Percentiles rank a stretch among this genome's conserved stretches.
phyloP scores from a whole-genome alignment of 768 basidiomycete species.

The Russula foetens region DNA sequence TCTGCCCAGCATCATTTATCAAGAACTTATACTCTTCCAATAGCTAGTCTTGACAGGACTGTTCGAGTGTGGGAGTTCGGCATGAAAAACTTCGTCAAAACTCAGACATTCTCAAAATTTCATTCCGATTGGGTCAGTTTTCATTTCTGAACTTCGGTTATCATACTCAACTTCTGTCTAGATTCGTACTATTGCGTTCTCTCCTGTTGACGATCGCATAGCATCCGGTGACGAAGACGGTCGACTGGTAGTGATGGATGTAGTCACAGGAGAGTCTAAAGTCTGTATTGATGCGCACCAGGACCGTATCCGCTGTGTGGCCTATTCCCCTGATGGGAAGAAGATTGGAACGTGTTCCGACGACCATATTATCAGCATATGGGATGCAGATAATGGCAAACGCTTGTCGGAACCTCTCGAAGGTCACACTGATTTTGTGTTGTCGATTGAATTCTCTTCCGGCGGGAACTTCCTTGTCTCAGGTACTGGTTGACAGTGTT shows the following conservation, averaged over 20 bases:
- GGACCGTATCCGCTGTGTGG: conserved; percentile 10
- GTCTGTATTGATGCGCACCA: neutral
- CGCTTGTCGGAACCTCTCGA: neutral
- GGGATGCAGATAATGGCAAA: conserved; percentile 8
- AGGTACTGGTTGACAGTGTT: neutral
- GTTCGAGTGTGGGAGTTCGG: neutral
- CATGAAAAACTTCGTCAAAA: neutral
- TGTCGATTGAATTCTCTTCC: conserved; percentile 3
- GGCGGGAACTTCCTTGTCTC: conserved; percentile 1
- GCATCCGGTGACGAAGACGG: conserved; percentile 7
- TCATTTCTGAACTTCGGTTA: too few species aligned
- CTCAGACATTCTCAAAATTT: neutral
- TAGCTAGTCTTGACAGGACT: conserved; percentile 7
- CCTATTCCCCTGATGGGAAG: conserved; percentile 14
- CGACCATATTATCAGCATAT: conserved; percentile 12
- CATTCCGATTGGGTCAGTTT: conserved; percentile 7
- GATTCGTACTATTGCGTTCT: neutral
- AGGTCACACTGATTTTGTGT: neutral
- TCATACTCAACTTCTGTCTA: neutral
- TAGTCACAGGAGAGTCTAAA: neutral
- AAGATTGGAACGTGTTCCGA: conserved; percentile 17
- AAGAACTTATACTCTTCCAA: neutral
- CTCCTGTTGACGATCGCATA: neutral
- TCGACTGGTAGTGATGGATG: neutral
- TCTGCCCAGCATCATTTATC: too few species aligned